phyloP scores from a whole-genome alignment of 805 yeast genomes.

The Metschnikowia similis region DNA sequence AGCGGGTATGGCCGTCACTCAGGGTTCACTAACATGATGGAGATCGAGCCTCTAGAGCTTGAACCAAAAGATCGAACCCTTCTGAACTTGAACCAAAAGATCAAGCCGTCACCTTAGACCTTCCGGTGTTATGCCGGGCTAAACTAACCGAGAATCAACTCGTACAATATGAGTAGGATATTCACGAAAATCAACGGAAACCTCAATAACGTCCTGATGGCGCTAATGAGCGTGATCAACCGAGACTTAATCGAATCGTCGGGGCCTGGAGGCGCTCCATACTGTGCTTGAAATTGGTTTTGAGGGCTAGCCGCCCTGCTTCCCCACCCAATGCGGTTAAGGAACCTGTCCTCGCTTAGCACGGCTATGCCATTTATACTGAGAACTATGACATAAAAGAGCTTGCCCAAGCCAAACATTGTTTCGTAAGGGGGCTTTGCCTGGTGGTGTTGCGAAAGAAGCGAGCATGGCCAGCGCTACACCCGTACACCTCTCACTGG shows the following conservation, averaged over 20 bases:
- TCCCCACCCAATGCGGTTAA: conserved; percentile 52
- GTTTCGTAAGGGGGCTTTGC: background rate
- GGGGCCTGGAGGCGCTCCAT: conserved; percentile 40
- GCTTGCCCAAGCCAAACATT: conserved; percentile 60
- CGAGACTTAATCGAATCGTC: conserved; percentile 49
- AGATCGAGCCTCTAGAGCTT: background rate
- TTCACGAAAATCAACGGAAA: conserved; percentile 70
- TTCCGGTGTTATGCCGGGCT: background rate
- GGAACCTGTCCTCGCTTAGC: conserved; percentile 73
- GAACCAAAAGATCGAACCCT: too few relatives aligned
- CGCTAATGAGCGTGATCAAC: conserved; percentile 61
- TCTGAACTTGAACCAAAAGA: background rate
- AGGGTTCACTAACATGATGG: background rate
- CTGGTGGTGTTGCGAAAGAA: background rate
- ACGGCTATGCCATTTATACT: conserved; percentile 73
- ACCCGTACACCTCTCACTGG: background rate
- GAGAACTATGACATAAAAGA: conserved; percentile 53
- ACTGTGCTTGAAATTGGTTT: conserved; percentile 19
- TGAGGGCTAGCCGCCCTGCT: conserved; percentile 12
- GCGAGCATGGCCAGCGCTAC: conserved; percentile 1
- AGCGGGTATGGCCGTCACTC: background rate
- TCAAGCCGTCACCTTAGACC: background rate
- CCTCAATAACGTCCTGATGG: conserved; percentile 71
- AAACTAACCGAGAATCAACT: conserved; percentile 57
- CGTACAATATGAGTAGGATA: conserved; percentile 63